These are phyloP conservation scores for Rosa multiflora DNA, from an alignment of 306 rosid genomes.

Conservation along the genomic window DNA sequence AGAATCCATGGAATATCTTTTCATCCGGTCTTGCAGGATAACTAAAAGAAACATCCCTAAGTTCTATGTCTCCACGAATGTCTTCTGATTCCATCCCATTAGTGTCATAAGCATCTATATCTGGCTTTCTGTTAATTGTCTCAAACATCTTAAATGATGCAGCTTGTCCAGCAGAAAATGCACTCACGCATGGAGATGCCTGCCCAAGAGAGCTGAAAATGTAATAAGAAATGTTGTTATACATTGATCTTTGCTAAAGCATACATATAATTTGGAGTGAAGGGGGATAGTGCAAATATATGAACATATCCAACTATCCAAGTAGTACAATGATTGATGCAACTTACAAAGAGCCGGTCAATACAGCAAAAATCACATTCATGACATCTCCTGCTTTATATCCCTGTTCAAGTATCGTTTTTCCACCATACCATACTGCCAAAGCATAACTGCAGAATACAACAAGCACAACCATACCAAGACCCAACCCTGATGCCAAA, in stretches of 20 bases:
- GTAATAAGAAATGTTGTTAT: neutral
- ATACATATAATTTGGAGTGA: no score
- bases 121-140: constrained; percentile 4
- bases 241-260: neutral
- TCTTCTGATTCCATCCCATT: neutral
- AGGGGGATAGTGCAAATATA: neutral
- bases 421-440: constrained; percentile 15
- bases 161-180: constrained; percentile 16
- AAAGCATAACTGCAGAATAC: constrained; percentile 22
- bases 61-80: neutral
- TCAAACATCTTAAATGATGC: neutral
- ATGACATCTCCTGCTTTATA: constrained; percentile 26
- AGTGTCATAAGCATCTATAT: neutral
- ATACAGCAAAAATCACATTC: constrained; percentile 16
- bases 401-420: neutral
- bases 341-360: constrained; percentile 24
- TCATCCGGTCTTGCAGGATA: neutral
- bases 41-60: neutral
- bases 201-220: constrained; percentile 25
- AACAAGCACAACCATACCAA: constrained; percentile 14
- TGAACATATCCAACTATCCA: neutral
- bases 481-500: constrained; percentile 15
- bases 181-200: constrained; percentile 23
- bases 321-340: neutral
- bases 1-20: neutral